A percentile compares a stretch with the other conserved stretches of the same genome.
Evolutionary conservation across 805 yeast genomes (phyloP).

Genomic region (Saturnispora sekii): DNA sequence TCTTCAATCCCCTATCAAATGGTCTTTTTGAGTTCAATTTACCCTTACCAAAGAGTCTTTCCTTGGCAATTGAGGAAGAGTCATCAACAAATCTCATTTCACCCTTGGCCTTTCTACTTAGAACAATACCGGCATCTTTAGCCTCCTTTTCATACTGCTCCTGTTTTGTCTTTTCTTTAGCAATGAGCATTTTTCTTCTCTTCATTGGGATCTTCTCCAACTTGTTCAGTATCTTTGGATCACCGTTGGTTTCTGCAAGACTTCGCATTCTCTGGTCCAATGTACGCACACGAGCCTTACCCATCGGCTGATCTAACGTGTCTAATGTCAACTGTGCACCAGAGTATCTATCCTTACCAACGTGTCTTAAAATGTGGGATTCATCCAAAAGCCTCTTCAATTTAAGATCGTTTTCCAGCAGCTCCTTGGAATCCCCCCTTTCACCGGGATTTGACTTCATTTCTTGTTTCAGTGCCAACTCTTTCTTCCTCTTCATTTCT

Average conservation of each 20-base stretch:
- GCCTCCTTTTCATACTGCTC: slow-evolving; percentile 66
- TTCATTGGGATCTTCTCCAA: slow-evolving; percentile 82
- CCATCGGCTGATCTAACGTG: slow-evolving; percentile 55
- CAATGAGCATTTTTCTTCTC: slow-evolving; percentile 75
- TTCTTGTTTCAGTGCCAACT: slow-evolving; percentile 25
- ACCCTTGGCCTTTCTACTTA: slow-evolving; percentile 62
- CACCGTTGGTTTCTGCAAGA: slow-evolving; percentile 38
- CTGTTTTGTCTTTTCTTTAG: slow-evolving; percentile 33
- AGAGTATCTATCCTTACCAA: slow-evolving; percentile 30
- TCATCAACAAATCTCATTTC: slow-evolving; percentile 48
- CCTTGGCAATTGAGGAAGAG: slow-evolving; percentile 40
- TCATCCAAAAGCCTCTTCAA: slow-evolving; percentile 61
- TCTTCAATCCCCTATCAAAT: slow-evolving; percentile 73
- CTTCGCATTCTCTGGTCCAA: slow-evolving; percentile 47
- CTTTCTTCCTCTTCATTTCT: slow-evolving; percentile 29
- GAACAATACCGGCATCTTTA: slow-evolving; percentile 79
- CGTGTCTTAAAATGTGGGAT: slow-evolving; percentile 50
- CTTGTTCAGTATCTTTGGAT: slow-evolving; percentile 26
- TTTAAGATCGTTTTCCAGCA: slow-evolving; percentile 61
- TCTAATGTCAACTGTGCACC: slow-evolving; percentile 63
- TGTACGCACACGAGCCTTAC: slow-evolving; percentile 59
- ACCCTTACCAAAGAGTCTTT: slow-evolving; percentile 43
- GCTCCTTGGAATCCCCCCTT: slow-evolving; percentile 35
- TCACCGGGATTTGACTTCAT: slow-evolving; percentile 15
- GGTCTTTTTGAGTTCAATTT: slow-evolving; percentile 28